A percentile compares a stretch with the other conserved stretches of the same genome.
Evolutionary conservation across 371 early-diverging fungal species (phyloP).

Genomic region (Rhizopus delemar): DNA sequence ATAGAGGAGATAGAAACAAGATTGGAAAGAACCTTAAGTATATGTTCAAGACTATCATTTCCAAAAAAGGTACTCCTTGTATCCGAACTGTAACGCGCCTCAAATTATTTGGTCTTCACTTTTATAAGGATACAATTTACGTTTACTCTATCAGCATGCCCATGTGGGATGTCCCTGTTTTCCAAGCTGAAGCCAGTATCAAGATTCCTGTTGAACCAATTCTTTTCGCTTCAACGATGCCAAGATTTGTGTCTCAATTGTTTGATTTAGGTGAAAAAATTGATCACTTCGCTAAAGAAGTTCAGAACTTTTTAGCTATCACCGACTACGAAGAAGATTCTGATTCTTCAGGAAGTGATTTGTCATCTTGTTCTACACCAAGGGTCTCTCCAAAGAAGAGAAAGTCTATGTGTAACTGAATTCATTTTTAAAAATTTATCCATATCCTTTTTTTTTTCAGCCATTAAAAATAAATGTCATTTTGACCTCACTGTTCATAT

Average conservation of each 20-base stretch:
- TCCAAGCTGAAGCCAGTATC: constrained; percentile 1
- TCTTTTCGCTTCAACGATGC: constrained; percentile 3
- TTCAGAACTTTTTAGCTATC: neutral
- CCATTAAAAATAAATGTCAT: too few relatives aligned
- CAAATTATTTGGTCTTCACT: constrained; percentile 16
- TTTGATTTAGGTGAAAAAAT: constrained; percentile 5
- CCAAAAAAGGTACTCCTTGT: constrained; percentile 4
- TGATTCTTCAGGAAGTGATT: constrained; percentile 3
- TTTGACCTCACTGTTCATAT: too few relatives aligned
- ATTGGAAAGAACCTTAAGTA: constrained; percentile 17
- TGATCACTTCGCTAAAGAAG: neutral
- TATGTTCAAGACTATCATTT: constrained; percentile 12
- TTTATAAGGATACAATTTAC: constrained; percentile 15
- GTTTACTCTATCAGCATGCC: constrained; percentile 17
- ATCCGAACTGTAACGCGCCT: constrained; percentile 5
- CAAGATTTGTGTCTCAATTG: constrained; percentile 1
- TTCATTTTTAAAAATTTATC: neutral
- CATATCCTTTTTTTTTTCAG: too few relatives aligned
- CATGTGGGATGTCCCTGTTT: constrained; percentile 15
- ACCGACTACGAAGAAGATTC: constrained; percentile 4
- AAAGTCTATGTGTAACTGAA: neutral
- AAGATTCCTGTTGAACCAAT: constrained; percentile 2
- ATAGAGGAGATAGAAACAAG: constrained; percentile 18
- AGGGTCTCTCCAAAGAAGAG: constrained; percentile 6
- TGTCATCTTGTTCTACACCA: constrained; percentile 4